Evolutionary conservation across 805 yeast genomes (phyloP).

Genomic region (Metschnikowia lochheadii): DNA sequence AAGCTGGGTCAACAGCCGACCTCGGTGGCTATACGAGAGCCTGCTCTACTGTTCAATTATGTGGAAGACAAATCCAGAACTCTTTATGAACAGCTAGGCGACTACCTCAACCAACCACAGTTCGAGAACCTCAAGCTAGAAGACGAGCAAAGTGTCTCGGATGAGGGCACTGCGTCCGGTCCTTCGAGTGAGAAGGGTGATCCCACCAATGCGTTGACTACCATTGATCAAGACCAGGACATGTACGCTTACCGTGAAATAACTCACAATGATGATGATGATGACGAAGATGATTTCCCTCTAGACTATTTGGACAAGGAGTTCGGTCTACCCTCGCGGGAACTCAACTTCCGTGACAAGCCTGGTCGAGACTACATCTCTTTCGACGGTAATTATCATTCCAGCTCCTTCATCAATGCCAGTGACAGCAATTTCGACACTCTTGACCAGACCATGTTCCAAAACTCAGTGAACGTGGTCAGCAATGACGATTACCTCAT

Average conservation of each 20-base stretch:
- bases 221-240: neutral
- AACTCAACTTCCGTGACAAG: constrained; percentile 5
- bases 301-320: constrained; percentile 58
- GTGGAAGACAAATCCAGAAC: constrained; percentile 43
- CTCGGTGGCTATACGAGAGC: constrained; percentile 68
- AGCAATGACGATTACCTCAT: constrained; percentile 46
- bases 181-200: neutral
- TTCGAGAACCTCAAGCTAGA: constrained; percentile 15
- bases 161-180: neutral
- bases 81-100: constrained; percentile 52
- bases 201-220: neutral
- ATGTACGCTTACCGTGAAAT: neutral
- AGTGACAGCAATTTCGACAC: constrained; percentile 19
- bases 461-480: constrained; percentile 26
- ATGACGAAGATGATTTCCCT: constrained; percentile 65
- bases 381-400: constrained; percentile 20
- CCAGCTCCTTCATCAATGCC: constrained; percentile 13
- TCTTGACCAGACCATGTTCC: constrained; percentile 20
- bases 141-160: constrained; percentile 1
- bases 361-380: constrained; percentile 23
- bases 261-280: constrained; percentile 17
- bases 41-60: constrained; percentile 72
- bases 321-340: constrained; percentile 10
- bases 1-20: constrained; percentile 57
- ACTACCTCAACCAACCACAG: constrained; percentile 32